Evolutionary conservation across 805 yeast species (phyloP), one percentile per base, ranked within the genome.

Genomic region (Yamadazyma philogaea): DNA sequence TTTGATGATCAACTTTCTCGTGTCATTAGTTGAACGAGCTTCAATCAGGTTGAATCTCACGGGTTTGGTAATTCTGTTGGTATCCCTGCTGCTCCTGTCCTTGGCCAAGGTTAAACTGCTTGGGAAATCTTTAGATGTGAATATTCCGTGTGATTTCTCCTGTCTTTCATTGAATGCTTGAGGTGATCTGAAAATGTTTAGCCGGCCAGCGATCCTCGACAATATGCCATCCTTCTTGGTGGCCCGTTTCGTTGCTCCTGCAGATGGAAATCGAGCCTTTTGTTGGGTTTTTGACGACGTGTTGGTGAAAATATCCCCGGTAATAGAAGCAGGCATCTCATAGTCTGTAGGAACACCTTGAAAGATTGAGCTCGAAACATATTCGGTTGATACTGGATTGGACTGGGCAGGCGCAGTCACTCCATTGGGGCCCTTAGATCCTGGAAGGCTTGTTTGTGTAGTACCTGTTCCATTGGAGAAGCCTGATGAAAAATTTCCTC

Each of bases 1-100:
- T 37, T 66, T 66, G 37, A 70, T 64, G 4, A 68, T 60, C 36
- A 70, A 54, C 36, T 62, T 59, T 41, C 64, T 67, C 24, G 45
- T 41, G 22, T 46, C 49, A 30, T 34, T 40, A 6, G 48, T 37
- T 5, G 46, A 43, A 16, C 50, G 20, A 19, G 47, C 26, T 33
- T 44, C 45, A 21, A 46, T 31, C 35, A 37, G 42, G 17, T 34
- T 34, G 14, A 42, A 30, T n/a, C 38, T 17, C 7, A 40, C 28
- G 3, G 52, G 50, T 34, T 49, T 49, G 20, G 44, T 37, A 28
- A 49, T 31, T 34, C 36, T 49, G 15, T 40, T 33, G 3, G 24
- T 19, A 11, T 21, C 16, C 7, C 14, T 39, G 4, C n/a, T 30
- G 15, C 38, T 21, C 5, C 26, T 22, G 14, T n/a, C n/a, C n/a